A percentile compares a stretch with the other conserved stretches of the same genome.
Conservation (phyloP, 306 rosid genomes). For the Arachis hypogaea region DNA sequence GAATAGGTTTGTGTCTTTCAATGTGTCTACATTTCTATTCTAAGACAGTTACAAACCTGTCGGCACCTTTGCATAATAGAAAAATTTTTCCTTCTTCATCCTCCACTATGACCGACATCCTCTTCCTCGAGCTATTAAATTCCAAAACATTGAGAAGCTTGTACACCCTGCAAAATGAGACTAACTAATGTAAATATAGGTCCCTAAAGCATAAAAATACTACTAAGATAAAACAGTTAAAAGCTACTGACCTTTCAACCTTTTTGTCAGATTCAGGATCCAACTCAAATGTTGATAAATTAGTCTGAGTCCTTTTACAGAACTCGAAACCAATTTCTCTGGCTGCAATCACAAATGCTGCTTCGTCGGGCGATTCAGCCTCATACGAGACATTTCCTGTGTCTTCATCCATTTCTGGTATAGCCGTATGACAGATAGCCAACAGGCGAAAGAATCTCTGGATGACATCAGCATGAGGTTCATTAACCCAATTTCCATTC, state of each 20-base stretch:
- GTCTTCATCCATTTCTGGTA: constrained; percentile 84
- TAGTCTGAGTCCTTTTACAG: constrained; percentile 89
- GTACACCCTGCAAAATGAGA: constrained; percentile 61
- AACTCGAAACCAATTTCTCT: constrained; percentile 92
- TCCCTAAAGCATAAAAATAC: neutral
- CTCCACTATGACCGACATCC: constrained; percentile 93
- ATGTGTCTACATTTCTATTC: too few relatives aligned
- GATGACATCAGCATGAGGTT: constrained; percentile 66
- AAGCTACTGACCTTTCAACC: constrained; percentile 64
- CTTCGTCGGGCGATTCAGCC: constrained; percentile 98
- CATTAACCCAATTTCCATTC: constrained; percentile 89
- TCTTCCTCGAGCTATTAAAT: constrained; percentile 88
- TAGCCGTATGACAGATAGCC: constrained; percentile 94
- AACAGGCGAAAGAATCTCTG: constrained; percentile 73
- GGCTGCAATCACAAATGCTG: constrained; percentile 97
- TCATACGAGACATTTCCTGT: constrained; percentile 73
- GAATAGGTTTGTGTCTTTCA: too few relatives aligned
- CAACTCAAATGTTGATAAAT: constrained; percentile 69
- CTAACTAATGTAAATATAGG: constrained; percentile 1
- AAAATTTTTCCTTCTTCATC: constrained; percentile 67
- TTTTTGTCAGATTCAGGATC: constrained; percentile 68
- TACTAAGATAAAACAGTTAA: constrained; percentile 6
- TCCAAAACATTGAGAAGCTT: constrained; percentile 85
- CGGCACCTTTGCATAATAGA: constrained; percentile 92
- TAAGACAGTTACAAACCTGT: constrained; percentile 51